These are phyloP conservation scores for Teratosphaeria zuluensis DNA, from an alignment of 2,329 filamentous ascomycete species.

Conservation along the genomic window DNA sequence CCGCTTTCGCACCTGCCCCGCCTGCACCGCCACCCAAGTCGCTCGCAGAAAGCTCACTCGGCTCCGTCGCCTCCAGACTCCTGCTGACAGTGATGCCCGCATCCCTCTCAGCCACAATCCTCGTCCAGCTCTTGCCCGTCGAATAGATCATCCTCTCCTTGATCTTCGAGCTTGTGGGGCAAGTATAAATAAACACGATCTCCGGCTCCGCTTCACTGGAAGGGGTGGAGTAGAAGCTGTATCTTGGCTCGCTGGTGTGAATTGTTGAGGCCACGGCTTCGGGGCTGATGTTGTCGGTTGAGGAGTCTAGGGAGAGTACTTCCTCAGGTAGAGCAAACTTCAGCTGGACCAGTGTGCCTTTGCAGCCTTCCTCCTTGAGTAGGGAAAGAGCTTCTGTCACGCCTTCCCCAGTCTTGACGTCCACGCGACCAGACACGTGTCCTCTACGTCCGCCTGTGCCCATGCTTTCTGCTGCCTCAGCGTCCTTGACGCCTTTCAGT, in stretches of 20 bases:
- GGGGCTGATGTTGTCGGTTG: slow-evolving; percentile 45
- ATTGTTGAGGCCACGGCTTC: slow-evolving; percentile 51
- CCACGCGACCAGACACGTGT: slow-evolving; percentile 37
- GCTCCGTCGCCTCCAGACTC: slow-evolving; percentile 56
- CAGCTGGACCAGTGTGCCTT: slow-evolving; percentile 50
- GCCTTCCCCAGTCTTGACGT: slow-evolving; percentile 49
- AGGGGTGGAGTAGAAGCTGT: slow-evolving; percentile 64
- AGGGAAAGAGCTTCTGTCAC: slow-evolving; percentile 55
- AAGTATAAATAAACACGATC: slow-evolving; percentile 75
- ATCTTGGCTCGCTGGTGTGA: slow-evolving; percentile 60
- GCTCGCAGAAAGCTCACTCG: slow-evolving; percentile 60
- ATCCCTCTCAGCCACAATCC: slow-evolving; percentile 57
- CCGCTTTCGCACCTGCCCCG: slow-evolving; percentile 52
- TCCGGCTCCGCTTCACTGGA: slow-evolving; percentile 40
- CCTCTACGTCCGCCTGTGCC: slow-evolving; percentile 53
- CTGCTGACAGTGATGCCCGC: slow-evolving; percentile 59
- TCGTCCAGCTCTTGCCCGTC: slow-evolving; percentile 41
- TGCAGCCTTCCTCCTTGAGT: slow-evolving; percentile 44
- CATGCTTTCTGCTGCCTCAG: slow-evolving; percentile 64
- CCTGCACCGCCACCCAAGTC: slow-evolving; percentile 36
- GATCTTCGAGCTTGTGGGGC: slow-evolving; percentile 61
- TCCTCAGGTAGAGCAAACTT: slow-evolving; percentile 65
- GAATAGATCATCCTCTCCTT: slow-evolving; percentile 83
- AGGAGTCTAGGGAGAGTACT: slow-evolving; percentile 55
- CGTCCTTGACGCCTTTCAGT: slow-evolving; percentile 62